These are phyloP conservation scores for Xanthoparmelia taractica DNA, from an alignment of 495 filamentous ascomycete genomes.

Conservation along the genomic window DNA sequence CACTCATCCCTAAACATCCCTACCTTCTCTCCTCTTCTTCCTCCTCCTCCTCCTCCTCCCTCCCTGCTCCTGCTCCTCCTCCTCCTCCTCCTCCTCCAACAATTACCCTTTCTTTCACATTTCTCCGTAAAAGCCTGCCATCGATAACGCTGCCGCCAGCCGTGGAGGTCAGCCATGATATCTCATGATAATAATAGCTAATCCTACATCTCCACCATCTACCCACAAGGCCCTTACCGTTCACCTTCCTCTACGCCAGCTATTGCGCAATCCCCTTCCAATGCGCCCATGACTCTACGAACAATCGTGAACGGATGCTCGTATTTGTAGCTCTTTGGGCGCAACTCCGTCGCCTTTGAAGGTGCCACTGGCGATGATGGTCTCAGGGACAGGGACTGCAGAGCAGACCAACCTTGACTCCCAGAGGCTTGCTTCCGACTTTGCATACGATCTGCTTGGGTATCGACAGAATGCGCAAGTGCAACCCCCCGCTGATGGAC, in stretches of 20 bases:
- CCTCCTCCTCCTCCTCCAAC: background rate
- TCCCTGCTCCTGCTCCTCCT: background rate
- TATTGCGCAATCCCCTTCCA: conserved; percentile 8
- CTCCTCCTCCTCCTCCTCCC: background rate
- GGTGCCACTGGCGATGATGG: conserved; percentile 5
- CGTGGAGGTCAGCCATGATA: background rate
- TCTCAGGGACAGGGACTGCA: conserved; percentile 13
- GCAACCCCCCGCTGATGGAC: conserved; percentile 3
- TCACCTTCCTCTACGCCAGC: conserved; percentile 7
- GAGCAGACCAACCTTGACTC: conserved; percentile 11
- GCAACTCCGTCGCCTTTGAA: conserved; percentile 4
- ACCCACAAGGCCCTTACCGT: conserved; percentile 6
- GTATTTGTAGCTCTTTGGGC: conserved; percentile 2
- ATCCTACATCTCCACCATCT: conserved; percentile 12
- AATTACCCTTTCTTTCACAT: background rate
- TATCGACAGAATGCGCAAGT: background rate
- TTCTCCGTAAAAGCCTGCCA: background rate
- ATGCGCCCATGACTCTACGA: conserved; percentile 1
- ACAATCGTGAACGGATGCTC: conserved; percentile 7
- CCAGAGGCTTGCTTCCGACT: conserved; percentile 7
- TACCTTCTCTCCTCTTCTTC: background rate
- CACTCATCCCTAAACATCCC: background rate
- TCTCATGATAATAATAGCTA: conserved; percentile 13
- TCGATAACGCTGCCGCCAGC: background rate
- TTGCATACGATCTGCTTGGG: conserved; percentile 8